These are phyloP conservation scores for Ammopiptanthus mongolicus DNA, from an alignment of 306 rosid genomes.

Conservation along the genomic window DNA sequence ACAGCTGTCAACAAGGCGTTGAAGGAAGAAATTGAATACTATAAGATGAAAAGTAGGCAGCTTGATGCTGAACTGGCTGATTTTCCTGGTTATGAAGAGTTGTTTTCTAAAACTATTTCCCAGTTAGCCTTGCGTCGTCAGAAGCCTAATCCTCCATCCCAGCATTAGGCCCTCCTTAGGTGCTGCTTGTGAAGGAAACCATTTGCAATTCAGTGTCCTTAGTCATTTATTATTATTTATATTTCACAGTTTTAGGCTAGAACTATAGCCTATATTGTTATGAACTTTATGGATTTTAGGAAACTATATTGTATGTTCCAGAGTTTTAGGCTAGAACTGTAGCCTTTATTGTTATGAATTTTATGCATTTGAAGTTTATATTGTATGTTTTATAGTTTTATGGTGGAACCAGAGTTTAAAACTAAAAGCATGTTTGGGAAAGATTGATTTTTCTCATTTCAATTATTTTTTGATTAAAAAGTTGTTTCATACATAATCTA, in stretches of 20 bases:
- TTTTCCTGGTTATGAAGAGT: conserved; percentile 19
- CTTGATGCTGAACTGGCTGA: conserved; percentile 12
- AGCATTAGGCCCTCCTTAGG: not conserved
- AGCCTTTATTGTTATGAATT: not conserved
- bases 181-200: conserved; percentile 21
- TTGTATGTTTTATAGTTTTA: not conserved
- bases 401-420: not conserved
- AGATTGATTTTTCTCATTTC: no score
- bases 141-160: conserved; percentile 21
- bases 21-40: conserved; percentile 38
- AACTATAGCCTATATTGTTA: not conserved
- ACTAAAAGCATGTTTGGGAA: no score
- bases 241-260: not conserved
- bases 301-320: not conserved
- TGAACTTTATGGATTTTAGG: not conserved
- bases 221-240: not conserved
- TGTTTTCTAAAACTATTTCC: conserved; percentile 28
- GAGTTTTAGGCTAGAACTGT: not conserved
- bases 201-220: not conserved
- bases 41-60: conserved; percentile 33
- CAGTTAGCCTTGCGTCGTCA: conserved; percentile 31
- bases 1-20: conserved; percentile 42
- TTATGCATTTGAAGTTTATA: not conserved
- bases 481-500: no score
- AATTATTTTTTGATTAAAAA: no score